Evolutionary conservation across 1,284 basidiomycete genomes (phyloP), one percentile per base, ranked within the genome.

Genomic region (Boletellus deceptivus): DNA sequence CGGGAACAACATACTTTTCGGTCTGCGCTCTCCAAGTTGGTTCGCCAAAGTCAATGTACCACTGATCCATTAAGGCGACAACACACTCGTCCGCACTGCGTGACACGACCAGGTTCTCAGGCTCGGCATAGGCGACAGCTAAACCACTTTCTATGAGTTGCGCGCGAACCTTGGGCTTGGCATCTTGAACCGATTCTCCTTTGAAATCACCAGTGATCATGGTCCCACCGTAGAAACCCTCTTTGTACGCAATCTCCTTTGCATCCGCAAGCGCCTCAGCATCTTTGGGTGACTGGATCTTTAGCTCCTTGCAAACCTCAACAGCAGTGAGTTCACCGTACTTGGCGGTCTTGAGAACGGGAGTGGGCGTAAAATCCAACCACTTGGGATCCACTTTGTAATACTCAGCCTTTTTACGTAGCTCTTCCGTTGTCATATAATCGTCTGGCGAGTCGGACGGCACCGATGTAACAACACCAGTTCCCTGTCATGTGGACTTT

Each of bases 11-110:
- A 54, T 64, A 91, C 92, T 81, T 86, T 70, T 94, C 89, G 7
- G 93, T 86, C 64, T 91, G 79, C 16, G 80, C 83, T 71, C 88
- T 90, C 97, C 97, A 99, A 36, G 71, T 70, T 3, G 83, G 69
- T 76, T 98, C 95, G 62, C 96, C 97, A 66, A 99, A 99, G 73
- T 99, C 94, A 68, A 99, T 75, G 74, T 99, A 99, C 95, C 96
- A 99, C 72, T 99, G 97, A 69, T 99, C 97, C 82, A 94, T 96
- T 57, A 99, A 77, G 6, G 96, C 95, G 53, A 99, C 95, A 33
- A 98, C 91, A 75, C 96, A 99, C 72, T 98, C 96, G 66, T 99
- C 96, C 20, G 81, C 84, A 70, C 89, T 93, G 47, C 96, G 80
- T 51, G 89, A 93, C 65, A 95, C 84, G 65, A 98, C 89, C 65